Evolutionary conservation across 2,329 filamentous ascomycete genomes (phyloP).

Genomic region (Aspergillus sp.): DNA sequence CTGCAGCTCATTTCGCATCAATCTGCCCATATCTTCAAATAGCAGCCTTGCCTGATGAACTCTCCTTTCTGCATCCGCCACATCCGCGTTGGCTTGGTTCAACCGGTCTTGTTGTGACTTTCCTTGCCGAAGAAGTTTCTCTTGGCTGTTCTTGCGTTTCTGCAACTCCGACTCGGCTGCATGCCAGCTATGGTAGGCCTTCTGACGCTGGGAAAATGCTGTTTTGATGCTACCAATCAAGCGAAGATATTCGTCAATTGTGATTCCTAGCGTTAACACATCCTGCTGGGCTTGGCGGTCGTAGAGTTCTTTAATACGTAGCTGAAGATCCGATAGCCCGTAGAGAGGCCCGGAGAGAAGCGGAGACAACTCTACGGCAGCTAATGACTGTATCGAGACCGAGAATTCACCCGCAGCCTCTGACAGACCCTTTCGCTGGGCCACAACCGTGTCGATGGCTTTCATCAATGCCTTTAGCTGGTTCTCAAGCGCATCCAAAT

Average conservation of each 20-base stretch:
- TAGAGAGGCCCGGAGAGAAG: constrained; percentile 85
- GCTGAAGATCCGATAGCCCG: constrained; percentile 86
- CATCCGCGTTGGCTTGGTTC: constrained; percentile 88
- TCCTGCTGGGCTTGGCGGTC: constrained; percentile 97
- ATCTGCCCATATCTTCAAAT: constrained; percentile 95
- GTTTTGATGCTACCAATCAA: constrained; percentile 93
- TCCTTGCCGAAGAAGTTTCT: constrained; percentile 92
- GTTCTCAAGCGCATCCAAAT: constrained; percentile 88
- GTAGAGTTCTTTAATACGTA: constrained; percentile 92
- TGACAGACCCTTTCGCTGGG: constrained; percentile 87
- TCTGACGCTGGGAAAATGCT: constrained; percentile 88
- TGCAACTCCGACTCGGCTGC: constrained; percentile 82
- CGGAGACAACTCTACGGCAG: constrained; percentile 87
- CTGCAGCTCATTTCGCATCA: constrained; percentile 89
- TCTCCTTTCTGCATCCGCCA: constrained; percentile 90
- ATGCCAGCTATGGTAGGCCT: constrained; percentile 94
- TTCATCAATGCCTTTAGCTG: constrained; percentile 89
- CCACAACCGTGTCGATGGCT: constrained; percentile 88
- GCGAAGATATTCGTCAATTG: constrained; percentile 97
- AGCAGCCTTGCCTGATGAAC: constrained; percentile 85
- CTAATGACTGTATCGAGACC: constrained; percentile 85
- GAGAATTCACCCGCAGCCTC: constrained; percentile 94
- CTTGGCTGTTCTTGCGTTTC: constrained; percentile 85
- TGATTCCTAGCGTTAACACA: constrained; percentile 91
- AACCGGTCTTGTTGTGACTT: constrained; percentile 94